A percentile compares a stretch with the other conserved stretches of the same genome.
Evolutionary conservation across 371 early-diverging fungal genomes (phyloP).

Genomic region (Mortierella sp.): DNA sequence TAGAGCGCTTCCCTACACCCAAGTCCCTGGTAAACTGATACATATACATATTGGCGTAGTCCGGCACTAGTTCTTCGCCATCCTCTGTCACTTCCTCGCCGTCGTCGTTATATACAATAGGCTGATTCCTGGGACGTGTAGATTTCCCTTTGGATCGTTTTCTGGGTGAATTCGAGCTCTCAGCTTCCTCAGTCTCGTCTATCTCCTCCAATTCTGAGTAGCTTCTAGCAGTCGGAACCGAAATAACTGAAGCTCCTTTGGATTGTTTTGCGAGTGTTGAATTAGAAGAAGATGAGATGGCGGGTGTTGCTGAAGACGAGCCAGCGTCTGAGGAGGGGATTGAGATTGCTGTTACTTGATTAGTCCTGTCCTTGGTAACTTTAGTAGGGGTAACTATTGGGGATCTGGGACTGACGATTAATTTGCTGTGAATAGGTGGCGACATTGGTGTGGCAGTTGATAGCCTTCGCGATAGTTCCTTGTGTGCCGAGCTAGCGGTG

Average conservation of each 20-base stretch:
- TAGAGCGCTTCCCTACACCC: slow-evolving; percentile 62
- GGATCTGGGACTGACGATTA: slow-evolving; percentile 17
- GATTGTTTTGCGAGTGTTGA: not conserved
- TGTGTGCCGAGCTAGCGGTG: not conserved
- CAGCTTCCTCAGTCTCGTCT: slow-evolving; percentile 13
- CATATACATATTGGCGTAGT: slow-evolving; percentile 63
- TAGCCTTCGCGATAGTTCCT: not conserved
- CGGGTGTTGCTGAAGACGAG: slow-evolving; percentile 10
- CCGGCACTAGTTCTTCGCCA: slow-evolving; percentile 58
- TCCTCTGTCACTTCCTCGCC: slow-evolving; percentile 51
- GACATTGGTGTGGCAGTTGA: not conserved
- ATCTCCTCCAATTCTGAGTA: slow-evolving; percentile 16
- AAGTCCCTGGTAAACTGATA: slow-evolving; percentile 62
- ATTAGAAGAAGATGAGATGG: not conserved
- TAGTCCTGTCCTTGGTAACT: slow-evolving; percentile 6
- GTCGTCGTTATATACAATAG: not conserved
- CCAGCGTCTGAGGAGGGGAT: slow-evolving; percentile 18
- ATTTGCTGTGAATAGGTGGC: not conserved
- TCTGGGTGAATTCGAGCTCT: slow-evolving; percentile 10
- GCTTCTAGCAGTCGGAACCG: slow-evolving; percentile 28
- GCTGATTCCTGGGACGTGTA: slow-evolving; percentile 1
- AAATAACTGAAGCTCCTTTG: slow-evolving; percentile 38
- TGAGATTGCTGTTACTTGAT: slow-evolving; percentile 19
- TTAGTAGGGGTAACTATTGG: slow-evolving; percentile 18
- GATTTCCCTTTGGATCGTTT: slow-evolving; percentile 36